Conservation (phyloP, 495 filamentous ascomycete species). For the Neohortaea acidophila region DNA sequence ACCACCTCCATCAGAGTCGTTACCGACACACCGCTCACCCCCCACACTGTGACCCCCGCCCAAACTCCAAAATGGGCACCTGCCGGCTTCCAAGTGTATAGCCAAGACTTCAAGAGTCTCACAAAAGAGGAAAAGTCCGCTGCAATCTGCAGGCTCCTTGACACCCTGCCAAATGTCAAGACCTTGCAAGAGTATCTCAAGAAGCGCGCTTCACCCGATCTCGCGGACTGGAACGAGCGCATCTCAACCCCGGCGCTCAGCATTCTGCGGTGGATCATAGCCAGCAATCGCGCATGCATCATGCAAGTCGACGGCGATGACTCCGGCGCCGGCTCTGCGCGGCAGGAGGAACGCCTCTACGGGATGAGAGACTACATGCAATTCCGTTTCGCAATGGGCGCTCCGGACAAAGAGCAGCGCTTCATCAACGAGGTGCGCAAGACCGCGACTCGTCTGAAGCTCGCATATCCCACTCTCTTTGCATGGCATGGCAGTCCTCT, state of each 20-base stretch:
- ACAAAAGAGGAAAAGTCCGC: constrained; percentile 32
- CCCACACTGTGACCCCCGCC: constrained; percentile 2
- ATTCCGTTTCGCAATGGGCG: constrained; percentile 78
- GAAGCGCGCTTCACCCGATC: constrained; percentile 25
- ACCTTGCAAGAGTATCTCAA: constrained; percentile 48
- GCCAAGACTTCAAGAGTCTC: constrained; percentile 43
- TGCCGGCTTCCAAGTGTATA: constrained; percentile 31
- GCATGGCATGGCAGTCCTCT: constrained; percentile 72
- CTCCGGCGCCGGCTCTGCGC: constrained; percentile 14
- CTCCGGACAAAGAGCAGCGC: constrained; percentile 76
- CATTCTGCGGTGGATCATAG: constrained; percentile 76
- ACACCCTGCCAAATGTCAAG: constrained; percentile 50
- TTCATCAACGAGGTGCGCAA: constrained; percentile 51
- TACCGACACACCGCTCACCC: too few relatives aligned
- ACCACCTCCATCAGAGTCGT: too few relatives aligned
- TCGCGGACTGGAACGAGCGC: constrained; percentile 45
- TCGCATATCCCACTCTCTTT: constrained; percentile 53
- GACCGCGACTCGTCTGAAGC: constrained; percentile 27
- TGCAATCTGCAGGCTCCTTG: constrained; percentile 44
- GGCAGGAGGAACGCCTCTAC: constrained; percentile 38
- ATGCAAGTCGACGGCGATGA: constrained; percentile 44
- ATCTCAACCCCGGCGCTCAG: constrained; percentile 53
- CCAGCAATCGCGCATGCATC: constrained; percentile 80
- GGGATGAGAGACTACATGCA: constrained; percentile 59
- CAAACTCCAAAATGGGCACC: constrained; percentile 13